These are phyloP conservation scores for Magnusiomyces tetraspermus DNA, from an alignment of 1,139 yeast genomes.

Conservation along the genomic window DNA sequence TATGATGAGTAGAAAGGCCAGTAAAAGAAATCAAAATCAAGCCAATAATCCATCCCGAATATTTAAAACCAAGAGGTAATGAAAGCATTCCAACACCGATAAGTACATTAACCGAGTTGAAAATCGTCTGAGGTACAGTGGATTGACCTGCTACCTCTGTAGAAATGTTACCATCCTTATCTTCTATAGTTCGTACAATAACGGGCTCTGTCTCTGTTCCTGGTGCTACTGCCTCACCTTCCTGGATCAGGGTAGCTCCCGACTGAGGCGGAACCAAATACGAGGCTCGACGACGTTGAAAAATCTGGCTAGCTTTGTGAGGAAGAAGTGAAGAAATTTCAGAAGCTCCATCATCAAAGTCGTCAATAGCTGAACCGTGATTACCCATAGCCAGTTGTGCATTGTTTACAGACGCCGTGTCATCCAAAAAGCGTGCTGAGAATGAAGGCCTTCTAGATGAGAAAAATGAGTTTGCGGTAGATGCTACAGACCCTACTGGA, in stretches of 20 bases:
- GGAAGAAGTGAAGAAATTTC: neutral
- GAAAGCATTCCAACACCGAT: constrained; percentile 83
- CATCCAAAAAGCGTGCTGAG: constrained; percentile 16
- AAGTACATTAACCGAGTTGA: constrained; percentile 74
- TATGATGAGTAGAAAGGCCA: constrained; percentile 54
- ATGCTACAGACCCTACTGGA: neutral
- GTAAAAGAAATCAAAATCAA: constrained; percentile 42
- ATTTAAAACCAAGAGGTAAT: constrained; percentile 66
- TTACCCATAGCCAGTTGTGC: neutral
- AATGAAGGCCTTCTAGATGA: constrained; percentile 10
- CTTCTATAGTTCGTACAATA: constrained; percentile 57
- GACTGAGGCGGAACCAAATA: constrained; percentile 18
- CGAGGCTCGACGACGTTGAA: constrained; percentile 20
- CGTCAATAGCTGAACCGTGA: constrained; percentile 2
- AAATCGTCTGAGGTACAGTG: constrained; percentile 78
- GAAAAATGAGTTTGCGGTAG: neutral
- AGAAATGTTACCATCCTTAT: constrained; percentile 60
- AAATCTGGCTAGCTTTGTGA: neutral
- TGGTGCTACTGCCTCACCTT: constrained; percentile 24
- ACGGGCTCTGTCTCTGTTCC: constrained; percentile 46
- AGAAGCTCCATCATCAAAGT: neutral
- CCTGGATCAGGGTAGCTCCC: constrained; percentile 23
- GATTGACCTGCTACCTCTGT: constrained; percentile 77
- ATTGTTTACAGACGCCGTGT: constrained; percentile 12
- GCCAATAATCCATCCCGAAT: constrained; percentile 78